Conservation (phyloP, 2,329 filamentous ascomycete species). For the Eurotiales sp. region DNA sequence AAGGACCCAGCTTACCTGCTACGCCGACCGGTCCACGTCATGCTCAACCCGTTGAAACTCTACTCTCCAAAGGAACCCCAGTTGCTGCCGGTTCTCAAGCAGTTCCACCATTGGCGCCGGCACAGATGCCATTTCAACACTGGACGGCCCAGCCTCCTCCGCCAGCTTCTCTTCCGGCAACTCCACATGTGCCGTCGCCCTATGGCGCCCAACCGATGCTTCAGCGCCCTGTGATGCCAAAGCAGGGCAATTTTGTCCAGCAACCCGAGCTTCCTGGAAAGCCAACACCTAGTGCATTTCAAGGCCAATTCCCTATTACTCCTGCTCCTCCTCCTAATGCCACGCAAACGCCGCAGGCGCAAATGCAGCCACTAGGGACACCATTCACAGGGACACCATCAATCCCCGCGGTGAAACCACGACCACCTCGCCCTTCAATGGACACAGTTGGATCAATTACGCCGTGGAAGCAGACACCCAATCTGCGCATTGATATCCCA, state of each 20-base stretch:
- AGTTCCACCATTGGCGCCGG: constrained; percentile 20
- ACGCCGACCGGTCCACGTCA: constrained; percentile 16
- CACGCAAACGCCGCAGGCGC: constrained; percentile 24
- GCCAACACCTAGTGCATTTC: constrained; percentile 17
- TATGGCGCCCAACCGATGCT: constrained; percentile 11
- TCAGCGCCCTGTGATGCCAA: constrained; percentile 7
- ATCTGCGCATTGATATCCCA: constrained; percentile 27
- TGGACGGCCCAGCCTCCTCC: constrained; percentile 30
- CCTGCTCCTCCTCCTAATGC: constrained; percentile 21
- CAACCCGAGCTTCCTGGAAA: constrained; percentile 19
- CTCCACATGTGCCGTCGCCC: constrained; percentile 20
- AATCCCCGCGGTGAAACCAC: constrained; percentile 24
- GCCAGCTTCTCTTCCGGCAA: background rate
- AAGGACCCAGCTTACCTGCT: constrained; percentile 18
- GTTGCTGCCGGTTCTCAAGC: constrained; percentile 17
- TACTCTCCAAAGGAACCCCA: constrained; percentile 17
- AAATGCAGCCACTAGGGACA: constrained; percentile 25
- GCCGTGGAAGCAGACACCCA: constrained; percentile 41
- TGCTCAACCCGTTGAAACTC: constrained; percentile 13
- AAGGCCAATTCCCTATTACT: constrained; percentile 24
- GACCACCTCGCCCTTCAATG: constrained; percentile 32
- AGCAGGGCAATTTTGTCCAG: constrained; percentile 12
- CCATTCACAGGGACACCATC: constrained; percentile 25
- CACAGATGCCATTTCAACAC: constrained; percentile 34
- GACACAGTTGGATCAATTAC: constrained; percentile 39